These are phyloP conservation scores for Brassica napus DNA, from an alignment of 345 rosid genomes.

Conservation along the genomic window DNA sequence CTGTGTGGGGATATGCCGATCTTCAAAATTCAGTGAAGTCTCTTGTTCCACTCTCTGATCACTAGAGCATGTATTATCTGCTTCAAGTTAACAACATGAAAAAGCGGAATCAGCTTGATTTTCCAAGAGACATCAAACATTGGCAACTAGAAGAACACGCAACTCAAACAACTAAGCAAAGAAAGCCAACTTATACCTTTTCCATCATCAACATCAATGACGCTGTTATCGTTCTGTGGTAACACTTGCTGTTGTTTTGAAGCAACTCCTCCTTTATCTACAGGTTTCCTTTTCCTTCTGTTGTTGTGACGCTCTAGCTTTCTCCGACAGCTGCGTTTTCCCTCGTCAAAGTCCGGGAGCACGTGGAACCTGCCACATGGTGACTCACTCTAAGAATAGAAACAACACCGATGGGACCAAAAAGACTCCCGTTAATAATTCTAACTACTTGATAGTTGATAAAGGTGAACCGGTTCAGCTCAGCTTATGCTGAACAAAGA, in stretches of 20 bases:
- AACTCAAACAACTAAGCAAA: too few relatives aligned
- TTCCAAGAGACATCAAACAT: slow-evolving; percentile 6
- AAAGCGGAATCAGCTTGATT: slow-evolving; percentile 1
- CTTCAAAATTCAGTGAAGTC: slow-evolving; percentile 58
- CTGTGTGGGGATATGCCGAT: slow-evolving; percentile 48
- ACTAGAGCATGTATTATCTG: slow-evolving; percentile 53
- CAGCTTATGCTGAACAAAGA: slow-evolving; percentile 12
- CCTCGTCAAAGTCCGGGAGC: slow-evolving; percentile 87
- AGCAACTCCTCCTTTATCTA: slow-evolving; percentile 42
- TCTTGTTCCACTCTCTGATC: slow-evolving; percentile 61
- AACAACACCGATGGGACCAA: background rate
- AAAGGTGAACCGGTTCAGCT: slow-evolving; percentile 13
- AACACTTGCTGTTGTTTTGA: slow-evolving; percentile 47
- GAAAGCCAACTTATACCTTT: too few relatives aligned
- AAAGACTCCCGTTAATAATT: background rate
- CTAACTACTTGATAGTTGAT: slow-evolving; percentile 5
- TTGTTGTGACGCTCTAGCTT: slow-evolving; percentile 93
- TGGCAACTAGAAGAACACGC: slow-evolving; percentile 3
- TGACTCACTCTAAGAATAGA: background rate
- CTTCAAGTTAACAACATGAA: slow-evolving; percentile 8
- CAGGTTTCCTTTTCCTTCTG: slow-evolving; percentile 72
- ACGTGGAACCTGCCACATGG: slow-evolving; percentile 70
- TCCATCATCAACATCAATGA: slow-evolving; percentile 58
- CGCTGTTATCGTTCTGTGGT: slow-evolving; percentile 45
- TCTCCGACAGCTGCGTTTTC: slow-evolving; percentile 87